These are phyloP conservation scores for Mycena rebaudengoi DNA, from an alignment of 768 basidiomycete species.

Conservation along the genomic window DNA sequence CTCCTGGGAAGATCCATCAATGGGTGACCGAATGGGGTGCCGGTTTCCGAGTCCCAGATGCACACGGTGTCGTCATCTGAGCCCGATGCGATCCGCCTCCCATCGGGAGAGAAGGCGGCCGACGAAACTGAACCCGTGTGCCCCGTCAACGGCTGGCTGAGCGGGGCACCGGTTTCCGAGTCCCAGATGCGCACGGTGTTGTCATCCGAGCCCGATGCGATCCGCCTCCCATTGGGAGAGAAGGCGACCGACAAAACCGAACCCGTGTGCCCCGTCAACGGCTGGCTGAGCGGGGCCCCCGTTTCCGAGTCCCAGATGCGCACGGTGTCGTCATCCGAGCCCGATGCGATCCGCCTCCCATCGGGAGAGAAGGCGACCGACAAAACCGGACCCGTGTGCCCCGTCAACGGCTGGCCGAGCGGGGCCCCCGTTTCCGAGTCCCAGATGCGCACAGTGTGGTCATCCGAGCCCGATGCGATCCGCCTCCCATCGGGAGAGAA, in stretches of 20 bases:
- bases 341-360: slow-evolving; percentile 58
- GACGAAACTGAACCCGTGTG: slow-evolving; percentile 39
- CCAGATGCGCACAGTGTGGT: too few relatives aligned
- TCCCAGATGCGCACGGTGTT: slow-evolving; percentile 27
- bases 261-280: slow-evolving; percentile 31
- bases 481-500: too few relatives aligned
- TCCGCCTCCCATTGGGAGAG: slow-evolving; percentile 32
- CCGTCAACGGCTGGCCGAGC: too few relatives aligned
- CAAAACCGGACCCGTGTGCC: too few relatives aligned
- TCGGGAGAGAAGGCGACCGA: too few relatives aligned
- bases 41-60: slow-evolving; percentile 26
- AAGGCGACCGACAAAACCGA: slow-evolving; percentile 31
- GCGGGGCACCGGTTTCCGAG: neutral
- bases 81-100: slow-evolving; percentile 25
- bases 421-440: too few relatives aligned
- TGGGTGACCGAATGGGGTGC: neutral
- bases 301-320: slow-evolving; percentile 59
- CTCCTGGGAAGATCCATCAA: neutral
- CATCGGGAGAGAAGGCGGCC: slow-evolving; percentile 36
- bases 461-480: too few relatives aligned
- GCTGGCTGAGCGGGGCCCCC: slow-evolving; percentile 34
- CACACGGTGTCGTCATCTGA: slow-evolving; percentile 26
- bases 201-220: slow-evolving; percentile 24
- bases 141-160: slow-evolving; percentile 20
- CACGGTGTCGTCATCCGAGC: slow-evolving; percentile 61